Conservation (phyloP, 2,329 filamentous ascomycete genomes). For the Penicillium sp. region DNA sequence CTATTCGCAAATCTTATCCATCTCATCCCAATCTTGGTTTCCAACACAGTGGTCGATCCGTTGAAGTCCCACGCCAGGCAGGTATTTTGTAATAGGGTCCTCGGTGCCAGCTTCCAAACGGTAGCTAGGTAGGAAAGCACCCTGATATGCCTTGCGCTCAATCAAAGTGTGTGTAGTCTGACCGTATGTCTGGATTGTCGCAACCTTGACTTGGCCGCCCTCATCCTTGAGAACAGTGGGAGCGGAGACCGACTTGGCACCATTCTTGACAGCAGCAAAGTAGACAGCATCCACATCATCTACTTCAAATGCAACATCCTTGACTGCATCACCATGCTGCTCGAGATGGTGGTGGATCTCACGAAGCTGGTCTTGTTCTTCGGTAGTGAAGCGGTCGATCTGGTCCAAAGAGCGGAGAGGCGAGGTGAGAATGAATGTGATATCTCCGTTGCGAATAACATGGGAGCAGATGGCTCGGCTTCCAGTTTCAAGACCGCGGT, state of each 20-base stretch:
- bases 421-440: conserved; percentile 46
- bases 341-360: conserved; percentile 83
- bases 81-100: conserved; percentile 49
- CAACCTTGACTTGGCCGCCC: conserved; percentile 67
- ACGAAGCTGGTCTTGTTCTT: conserved; percentile 65
- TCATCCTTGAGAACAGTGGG: conserved; percentile 62
- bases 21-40: conserved; percentile 93
- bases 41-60: conserved; percentile 96
- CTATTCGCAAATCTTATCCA: conserved; percentile 66
- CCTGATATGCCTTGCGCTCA: conserved; percentile 68
- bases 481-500: conserved; percentile 85
- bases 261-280: conserved; percentile 62
- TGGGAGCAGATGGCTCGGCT: conserved; percentile 79
- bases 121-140: conserved; percentile 82
- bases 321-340: conserved; percentile 88
- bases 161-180: conserved; percentile 94
- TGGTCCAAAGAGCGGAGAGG: conserved; percentile 63
- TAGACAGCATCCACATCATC: conserved; percentile 85
- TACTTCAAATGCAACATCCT: conserved; percentile 93
- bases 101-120: conserved; percentile 48
- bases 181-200: conserved; percentile 87
- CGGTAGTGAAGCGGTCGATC: conserved; percentile 52
- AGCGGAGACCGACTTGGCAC: conserved; percentile 40
- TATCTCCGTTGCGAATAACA: conserved; percentile 54
- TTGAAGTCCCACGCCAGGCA: conserved; percentile 67